Evolutionary conservation across 2,329 filamentous ascomycete species (phyloP).

Genomic region (Colletotrichum zoysiae): DNA sequence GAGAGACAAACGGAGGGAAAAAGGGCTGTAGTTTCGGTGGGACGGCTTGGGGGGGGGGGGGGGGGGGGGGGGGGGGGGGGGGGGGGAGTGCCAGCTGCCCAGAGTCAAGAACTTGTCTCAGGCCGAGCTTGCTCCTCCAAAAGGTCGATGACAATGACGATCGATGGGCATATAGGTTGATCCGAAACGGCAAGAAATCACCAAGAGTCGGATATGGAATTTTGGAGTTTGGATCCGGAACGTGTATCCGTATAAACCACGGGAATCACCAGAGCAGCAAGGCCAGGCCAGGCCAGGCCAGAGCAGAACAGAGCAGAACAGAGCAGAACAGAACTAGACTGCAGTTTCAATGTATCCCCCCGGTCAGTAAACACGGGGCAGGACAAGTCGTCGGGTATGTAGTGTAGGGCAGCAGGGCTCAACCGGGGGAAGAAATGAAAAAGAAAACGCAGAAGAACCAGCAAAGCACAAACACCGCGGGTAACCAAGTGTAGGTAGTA

Average conservation of each 20-base stretch:
- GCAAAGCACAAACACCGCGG: no score
- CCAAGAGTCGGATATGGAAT: not conserved
- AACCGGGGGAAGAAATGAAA: not conserved
- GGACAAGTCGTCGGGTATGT: constrained; percentile 1
- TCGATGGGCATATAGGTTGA: not conserved
- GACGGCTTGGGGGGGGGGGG: not conserved
- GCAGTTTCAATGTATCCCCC: constrained; percentile 1
- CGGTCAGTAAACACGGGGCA: constrained; percentile 25
- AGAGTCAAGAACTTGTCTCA: constrained; percentile 5
- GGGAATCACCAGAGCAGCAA: not conserved
- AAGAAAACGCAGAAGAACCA: not conserved
- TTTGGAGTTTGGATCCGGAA: not conserved
- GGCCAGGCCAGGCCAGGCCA: not conserved
- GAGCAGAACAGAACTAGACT: not conserved
- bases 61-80: not conserved
- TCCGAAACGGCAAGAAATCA: not conserved
- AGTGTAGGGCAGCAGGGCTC: no score
- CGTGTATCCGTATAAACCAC: not conserved
- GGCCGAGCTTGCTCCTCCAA: constrained; percentile 3
- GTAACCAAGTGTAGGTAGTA: not conserved
- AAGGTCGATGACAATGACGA: not conserved
- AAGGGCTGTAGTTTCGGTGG: not conserved
- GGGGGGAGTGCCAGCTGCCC: not conserved
- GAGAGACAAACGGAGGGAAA: not conserved
- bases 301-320: not conserved